Evolutionary conservation across 768 basidiomycete species (phyloP).

Genomic region (Trametes sanguinea): DNA sequence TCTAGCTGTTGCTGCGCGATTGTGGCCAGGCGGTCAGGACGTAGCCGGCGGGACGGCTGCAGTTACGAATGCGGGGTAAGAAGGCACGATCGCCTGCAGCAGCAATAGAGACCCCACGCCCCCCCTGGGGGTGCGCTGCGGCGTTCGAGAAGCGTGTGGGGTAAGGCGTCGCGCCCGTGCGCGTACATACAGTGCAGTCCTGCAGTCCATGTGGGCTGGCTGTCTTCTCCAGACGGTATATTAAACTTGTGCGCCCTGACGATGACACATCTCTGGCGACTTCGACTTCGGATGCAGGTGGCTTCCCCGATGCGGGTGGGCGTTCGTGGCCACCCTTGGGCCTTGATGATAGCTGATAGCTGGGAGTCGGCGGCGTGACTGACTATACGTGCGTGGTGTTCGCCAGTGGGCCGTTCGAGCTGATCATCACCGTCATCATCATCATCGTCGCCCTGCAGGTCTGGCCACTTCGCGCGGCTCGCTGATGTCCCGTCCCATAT

Average conservation of each 20-base stretch:
- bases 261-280: background rate
- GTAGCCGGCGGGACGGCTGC: background rate
- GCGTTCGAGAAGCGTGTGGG: constrained; percentile 4
- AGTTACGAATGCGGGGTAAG: background rate
- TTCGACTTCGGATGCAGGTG: background rate
- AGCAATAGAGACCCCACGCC: background rate
- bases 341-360: too few species aligned
- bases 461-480: too few species aligned
- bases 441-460: too few species aligned
- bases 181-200: too few species aligned
- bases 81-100: background rate
- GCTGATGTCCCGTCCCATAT: too few species aligned
- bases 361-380: too few species aligned
- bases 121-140: background rate
- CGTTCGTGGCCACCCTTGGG: background rate
- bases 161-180: background rate
- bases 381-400: too few species aligned
- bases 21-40: too few species aligned
- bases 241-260: constrained; percentile 9
- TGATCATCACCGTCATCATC: too few species aligned
- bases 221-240: background rate
- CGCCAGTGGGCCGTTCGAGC: too few species aligned
- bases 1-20: too few species aligned
- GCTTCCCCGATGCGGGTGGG: background rate
- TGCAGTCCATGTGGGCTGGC: background rate